A percentile compares a stretch with the other conserved stretches of the same genome.
These are phyloP conservation scores for Trichothecium roseum DNA, from an alignment of 2,329 filamentous ascomycete species.

Conservation along the genomic window DNA sequence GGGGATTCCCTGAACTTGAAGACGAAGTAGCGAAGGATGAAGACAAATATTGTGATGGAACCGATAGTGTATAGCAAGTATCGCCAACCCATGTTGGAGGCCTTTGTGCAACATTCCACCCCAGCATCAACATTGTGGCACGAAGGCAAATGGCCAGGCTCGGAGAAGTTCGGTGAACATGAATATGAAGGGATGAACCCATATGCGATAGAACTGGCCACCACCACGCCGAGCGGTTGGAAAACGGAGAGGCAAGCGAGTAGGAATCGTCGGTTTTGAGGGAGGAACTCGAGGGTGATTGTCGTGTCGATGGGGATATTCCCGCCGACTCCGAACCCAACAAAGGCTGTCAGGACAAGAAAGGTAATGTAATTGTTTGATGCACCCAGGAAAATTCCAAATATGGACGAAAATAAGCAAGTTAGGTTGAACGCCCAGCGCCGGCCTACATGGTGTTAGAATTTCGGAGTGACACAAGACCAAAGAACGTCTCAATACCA, in stretches of 20 bases:
- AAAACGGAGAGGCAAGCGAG: conserved; percentile 42
- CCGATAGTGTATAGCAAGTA: conserved; percentile 35
- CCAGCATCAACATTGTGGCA: conserved; percentile 23
- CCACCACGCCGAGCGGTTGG: conserved; percentile 43
- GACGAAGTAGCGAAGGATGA: conserved; percentile 31
- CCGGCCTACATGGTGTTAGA: conserved; percentile 20
- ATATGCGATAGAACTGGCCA: conserved; percentile 39
- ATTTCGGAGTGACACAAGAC: background rate
- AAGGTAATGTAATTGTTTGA: conserved; percentile 39
- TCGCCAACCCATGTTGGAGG: conserved; percentile 39
- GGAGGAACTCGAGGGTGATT: conserved; percentile 45
- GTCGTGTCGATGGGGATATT: conserved; percentile 47
- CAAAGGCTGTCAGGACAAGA: conserved; percentile 41
- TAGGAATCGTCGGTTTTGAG: conserved; percentile 36
- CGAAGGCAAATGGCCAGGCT: conserved; percentile 26
- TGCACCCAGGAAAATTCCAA: conserved; percentile 40
- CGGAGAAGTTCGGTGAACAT: conserved; percentile 39
- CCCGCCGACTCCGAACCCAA: conserved; percentile 41
- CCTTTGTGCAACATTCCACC: conserved; percentile 23
- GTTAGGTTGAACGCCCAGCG: conserved; percentile 49
- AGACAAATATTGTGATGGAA: conserved; percentile 29
- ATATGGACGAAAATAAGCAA: conserved; percentile 41
- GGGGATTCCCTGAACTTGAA: conserved; percentile 38
- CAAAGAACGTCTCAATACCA: conserved; percentile 12
- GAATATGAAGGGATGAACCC: conserved; percentile 40